Evolutionary conservation across 1,284 basidiomycete genomes (phyloP).

Genomic region (Rhodotorula glutinis): DNA sequence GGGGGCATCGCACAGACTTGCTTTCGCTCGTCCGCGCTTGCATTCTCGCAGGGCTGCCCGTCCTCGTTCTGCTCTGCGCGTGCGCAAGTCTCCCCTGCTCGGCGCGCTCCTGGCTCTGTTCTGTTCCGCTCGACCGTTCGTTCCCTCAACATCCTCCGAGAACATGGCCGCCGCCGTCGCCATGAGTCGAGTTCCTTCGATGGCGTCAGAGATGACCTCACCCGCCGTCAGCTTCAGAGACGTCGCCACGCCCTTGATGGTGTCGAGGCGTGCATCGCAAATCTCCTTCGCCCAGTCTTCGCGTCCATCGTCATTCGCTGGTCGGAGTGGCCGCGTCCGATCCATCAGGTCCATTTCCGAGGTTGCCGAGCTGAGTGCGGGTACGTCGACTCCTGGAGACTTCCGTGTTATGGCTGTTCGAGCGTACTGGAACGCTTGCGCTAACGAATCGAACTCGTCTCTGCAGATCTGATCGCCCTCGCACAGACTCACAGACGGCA

Average conservation of each 20-base stretch:
- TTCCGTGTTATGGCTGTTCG: too few species aligned
- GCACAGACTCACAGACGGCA: conserved; percentile 15
- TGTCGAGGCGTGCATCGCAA: conserved; percentile 1
- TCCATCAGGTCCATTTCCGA: conserved; percentile 13
- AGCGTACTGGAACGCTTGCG: too few species aligned
- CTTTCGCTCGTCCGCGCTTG: too few species aligned
- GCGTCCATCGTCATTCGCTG: conserved; percentile 11
- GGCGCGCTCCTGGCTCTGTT: too few species aligned
- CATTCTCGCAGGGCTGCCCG: too few species aligned
- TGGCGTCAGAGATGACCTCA: background rate
- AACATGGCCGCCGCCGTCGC: conserved; percentile 1
- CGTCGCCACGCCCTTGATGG: background rate
- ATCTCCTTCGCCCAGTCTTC: conserved; percentile 3
- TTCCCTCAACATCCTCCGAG: background rate
- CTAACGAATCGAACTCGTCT: background rate
- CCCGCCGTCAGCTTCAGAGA: background rate
- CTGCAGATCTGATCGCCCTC: conserved; percentile 7
- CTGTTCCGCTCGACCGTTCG: background rate
- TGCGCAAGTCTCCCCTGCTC: too few species aligned
- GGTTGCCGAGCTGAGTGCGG: conserved; percentile 17
- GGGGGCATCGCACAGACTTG: too few species aligned
- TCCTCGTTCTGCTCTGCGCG: too few species aligned
- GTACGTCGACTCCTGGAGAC: background rate
- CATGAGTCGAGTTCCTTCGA: background rate
- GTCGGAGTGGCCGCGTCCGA: background rate